Percentiles rank a stretch among this genome's conserved stretches.
phyloP scores from a whole-genome alignment of 768 basidiomycete genomes.

The Tulasnella sp. region DNA sequence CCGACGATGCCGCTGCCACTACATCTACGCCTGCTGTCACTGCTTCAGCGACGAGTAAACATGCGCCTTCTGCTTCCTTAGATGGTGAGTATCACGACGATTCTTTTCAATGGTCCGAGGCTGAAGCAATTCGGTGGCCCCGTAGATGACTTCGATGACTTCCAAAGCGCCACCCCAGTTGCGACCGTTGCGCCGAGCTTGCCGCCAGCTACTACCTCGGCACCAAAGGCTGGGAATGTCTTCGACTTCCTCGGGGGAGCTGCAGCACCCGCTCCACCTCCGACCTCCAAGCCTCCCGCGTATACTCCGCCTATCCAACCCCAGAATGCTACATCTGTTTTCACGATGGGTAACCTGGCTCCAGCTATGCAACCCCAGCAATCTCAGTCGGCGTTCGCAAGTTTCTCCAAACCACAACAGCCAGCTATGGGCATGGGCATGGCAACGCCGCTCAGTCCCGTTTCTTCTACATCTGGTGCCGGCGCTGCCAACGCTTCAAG shows the following conservation, averaged over 20 bases:
- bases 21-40: constrained; percentile 18
- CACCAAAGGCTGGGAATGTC: constrained; percentile 28
- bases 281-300: not conserved
- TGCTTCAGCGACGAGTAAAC: not conserved
- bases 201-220: not conserved
- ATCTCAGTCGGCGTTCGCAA: constrained; percentile 6
- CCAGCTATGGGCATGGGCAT: constrained; percentile 5
- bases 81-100: constrained; percentile 20
- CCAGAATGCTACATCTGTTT: not conserved
- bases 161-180: constrained; percentile 54
- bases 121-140: constrained; percentile 31
- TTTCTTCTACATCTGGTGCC: not conserved
- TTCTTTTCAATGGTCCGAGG: not conserved
- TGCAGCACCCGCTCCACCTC: constrained; percentile 2
- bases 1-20: constrained; percentile 38
- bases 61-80: not conserved
- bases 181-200: constrained; percentile 19
- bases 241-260: constrained; percentile 21
- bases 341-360: not conserved
- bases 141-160: constrained; percentile 73
- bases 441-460: not conserved
- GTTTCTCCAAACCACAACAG: not conserved
- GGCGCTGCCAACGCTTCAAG: not conserved
- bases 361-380: not conserved
- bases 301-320: not conserved